Evolutionary conservation across 176 grass and related monocot species (phyloP).

Genomic region (Lolium perenne): DNA sequence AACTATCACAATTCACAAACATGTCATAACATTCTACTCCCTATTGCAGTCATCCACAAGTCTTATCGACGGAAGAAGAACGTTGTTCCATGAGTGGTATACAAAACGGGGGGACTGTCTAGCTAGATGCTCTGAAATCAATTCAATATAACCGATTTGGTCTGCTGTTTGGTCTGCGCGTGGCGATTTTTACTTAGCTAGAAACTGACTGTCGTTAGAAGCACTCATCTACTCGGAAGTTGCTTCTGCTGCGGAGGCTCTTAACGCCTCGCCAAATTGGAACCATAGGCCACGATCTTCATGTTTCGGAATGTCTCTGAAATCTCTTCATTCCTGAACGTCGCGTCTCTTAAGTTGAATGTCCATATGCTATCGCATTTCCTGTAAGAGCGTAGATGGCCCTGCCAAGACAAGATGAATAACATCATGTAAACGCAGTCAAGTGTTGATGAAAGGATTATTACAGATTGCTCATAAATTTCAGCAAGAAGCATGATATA

Average conservation of each 20-base stretch:
- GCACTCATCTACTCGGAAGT: background rate
- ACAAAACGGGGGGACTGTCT: no score
- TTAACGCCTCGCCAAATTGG: background rate
- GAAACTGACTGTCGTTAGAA: background rate
- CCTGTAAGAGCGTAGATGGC: slow-evolving; percentile 95
- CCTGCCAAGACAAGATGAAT: slow-evolving; percentile 48
- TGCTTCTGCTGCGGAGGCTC: background rate
- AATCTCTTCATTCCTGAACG: slow-evolving; percentile 68
- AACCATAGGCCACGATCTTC: slow-evolving; percentile 83
- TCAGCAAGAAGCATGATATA: no score
- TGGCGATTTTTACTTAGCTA: no score
- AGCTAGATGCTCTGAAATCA: no score
- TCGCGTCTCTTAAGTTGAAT: slow-evolving; percentile 71
- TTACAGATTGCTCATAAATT: background rate
- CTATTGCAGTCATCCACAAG: no score
- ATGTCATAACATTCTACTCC: no score
- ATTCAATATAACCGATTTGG: no score
- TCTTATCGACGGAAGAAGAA: no score
- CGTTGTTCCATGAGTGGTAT: no score
- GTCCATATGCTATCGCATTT: slow-evolving; percentile 93
- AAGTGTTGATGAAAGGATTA: background rate
- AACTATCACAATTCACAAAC: no score
- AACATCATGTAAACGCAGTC: background rate
- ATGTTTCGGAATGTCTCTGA: slow-evolving; percentile 54
- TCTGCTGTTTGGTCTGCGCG: no score